Conservation (phyloP, 441 rosid species). For the Syzygium malaccense region DNA sequence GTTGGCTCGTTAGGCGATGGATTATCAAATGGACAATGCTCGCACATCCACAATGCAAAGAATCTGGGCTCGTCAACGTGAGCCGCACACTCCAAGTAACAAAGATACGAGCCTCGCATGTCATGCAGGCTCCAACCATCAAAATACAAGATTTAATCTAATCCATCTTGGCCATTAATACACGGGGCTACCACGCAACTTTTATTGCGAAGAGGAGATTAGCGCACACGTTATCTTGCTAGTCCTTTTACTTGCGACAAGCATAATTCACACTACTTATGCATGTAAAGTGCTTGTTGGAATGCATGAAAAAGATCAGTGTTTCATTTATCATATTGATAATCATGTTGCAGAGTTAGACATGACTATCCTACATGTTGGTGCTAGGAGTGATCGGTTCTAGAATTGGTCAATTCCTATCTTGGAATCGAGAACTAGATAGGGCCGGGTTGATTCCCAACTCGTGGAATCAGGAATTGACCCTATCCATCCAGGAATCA, state of each 20-base stretch:
- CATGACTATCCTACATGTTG: not conserved
- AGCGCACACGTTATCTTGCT: not conserved
- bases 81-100: no score
- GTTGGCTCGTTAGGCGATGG: not conserved
- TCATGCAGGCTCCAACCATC: no score
- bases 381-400: not conserved
- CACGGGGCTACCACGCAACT: not conserved
- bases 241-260: not conserved
- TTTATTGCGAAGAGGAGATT: not conserved
- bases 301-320: not conserved
- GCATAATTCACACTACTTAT: not conserved
- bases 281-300: not conserved
- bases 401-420: not conserved
- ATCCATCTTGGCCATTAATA: not conserved
- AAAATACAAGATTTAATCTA: not conserved
- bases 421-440: not conserved
- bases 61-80: not conserved
- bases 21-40: not conserved
- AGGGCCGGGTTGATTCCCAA: not conserved
- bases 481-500: not conserved
- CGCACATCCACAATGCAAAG: not conserved
- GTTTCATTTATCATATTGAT: not conserved
- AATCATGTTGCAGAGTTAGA: not conserved
- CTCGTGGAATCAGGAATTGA: not conserved
- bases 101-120: no score